Evolutionary conservation across 768 basidiomycete species (phyloP).

Genomic region (Tylopilus sp.): DNA sequence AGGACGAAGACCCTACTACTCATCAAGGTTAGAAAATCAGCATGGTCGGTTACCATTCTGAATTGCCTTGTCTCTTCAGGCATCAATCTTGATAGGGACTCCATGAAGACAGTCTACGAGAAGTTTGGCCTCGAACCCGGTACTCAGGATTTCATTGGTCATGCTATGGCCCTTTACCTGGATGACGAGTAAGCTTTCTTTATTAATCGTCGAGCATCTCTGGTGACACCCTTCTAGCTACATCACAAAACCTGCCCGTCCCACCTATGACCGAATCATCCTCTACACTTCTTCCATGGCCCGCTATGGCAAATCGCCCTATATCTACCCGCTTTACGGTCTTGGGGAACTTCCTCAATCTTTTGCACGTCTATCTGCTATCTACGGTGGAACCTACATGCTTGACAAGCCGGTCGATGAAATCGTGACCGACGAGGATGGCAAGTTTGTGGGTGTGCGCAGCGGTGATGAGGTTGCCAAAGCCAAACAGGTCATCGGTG

Average conservation of each 20-base stretch:
- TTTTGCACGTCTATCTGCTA: conserved; percentile 95
- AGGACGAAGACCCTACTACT: conserved; percentile 90
- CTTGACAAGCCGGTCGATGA: conserved; percentile 92
- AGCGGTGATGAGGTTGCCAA: conserved; percentile 89
- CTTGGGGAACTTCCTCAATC: conserved; percentile 98
- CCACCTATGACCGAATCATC: conserved; percentile 90
- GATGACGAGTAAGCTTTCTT: conserved; percentile 81
- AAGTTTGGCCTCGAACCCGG: conserved; percentile 97
- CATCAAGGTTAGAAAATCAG: conserved; percentile 73
- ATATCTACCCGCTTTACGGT: conserved; percentile 98
- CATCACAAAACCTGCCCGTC: conserved; percentile 86
- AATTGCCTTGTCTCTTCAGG: conserved; percentile 42
- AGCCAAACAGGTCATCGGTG: conserved; percentile 97
- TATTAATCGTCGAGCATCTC: background rate
- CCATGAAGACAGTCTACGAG: conserved; percentile 93
- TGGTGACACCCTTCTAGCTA: conserved; percentile 54
- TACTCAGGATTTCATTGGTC: conserved; percentile 98
- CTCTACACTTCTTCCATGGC: conserved; percentile 99
- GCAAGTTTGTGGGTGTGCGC: conserved; percentile 91
- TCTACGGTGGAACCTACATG: conserved; percentile 99
- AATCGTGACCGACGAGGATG: conserved; percentile 81
- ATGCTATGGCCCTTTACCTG: conserved; percentile 97
- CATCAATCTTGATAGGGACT: conserved; percentile 82
- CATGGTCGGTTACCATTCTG: background rate
- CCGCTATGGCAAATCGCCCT: conserved; percentile 98